Percentiles rank a stretch among this genome's conserved stretches.
Conservation (phyloP, 2,329 filamentous ascomycete genomes). For the Ceratocystis diversiconidia region DNA sequence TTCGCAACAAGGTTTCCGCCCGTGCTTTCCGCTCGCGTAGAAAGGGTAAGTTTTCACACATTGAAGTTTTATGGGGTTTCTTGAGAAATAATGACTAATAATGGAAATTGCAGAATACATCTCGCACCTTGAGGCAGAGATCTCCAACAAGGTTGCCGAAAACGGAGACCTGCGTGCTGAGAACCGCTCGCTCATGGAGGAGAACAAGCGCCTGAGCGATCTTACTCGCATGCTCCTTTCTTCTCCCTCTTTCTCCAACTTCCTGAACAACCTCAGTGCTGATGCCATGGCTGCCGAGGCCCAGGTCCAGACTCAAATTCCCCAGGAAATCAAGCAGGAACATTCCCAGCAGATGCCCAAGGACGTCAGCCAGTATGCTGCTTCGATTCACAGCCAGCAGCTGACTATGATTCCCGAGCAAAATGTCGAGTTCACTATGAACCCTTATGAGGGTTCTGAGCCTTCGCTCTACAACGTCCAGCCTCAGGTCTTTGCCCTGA, state of each 20-base stretch:
- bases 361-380: slow-evolving; percentile 48
- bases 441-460: slow-evolving; percentile 39
- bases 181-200: slow-evolving; percentile 68
- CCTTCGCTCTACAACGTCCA: slow-evolving; percentile 44
- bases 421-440: slow-evolving; percentile 56
- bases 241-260: slow-evolving; percentile 70
- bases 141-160: slow-evolving; percentile 71
- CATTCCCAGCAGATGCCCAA: slow-evolving; percentile 41
- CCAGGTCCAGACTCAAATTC: slow-evolving; percentile 25
- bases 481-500: slow-evolving; percentile 58
- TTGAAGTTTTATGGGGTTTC: background rate
- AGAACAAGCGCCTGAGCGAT: slow-evolving; percentile 68
- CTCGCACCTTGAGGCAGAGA: slow-evolving; percentile 78
- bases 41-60: slow-evolving; percentile 58
- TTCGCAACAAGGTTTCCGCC: slow-evolving; percentile 98
- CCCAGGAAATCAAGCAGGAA: slow-evolving; percentile 21
- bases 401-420: slow-evolving; percentile 76
- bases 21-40: slow-evolving; percentile 93
- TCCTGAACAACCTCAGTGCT: slow-evolving; percentile 53
- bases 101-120: slow-evolving; percentile 64
- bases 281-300: slow-evolving; percentile 28
- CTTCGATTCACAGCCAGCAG: slow-evolving; percentile 41
- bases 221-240: slow-evolving; percentile 69
- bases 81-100: slow-evolving; percentile 33
- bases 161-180: slow-evolving; percentile 64